A percentile compares a stretch with the other conserved stretches of the same genome.
phyloP scores from a whole-genome alignment of 140 eudicot species.

The Bidens hawaiensis region DNA sequence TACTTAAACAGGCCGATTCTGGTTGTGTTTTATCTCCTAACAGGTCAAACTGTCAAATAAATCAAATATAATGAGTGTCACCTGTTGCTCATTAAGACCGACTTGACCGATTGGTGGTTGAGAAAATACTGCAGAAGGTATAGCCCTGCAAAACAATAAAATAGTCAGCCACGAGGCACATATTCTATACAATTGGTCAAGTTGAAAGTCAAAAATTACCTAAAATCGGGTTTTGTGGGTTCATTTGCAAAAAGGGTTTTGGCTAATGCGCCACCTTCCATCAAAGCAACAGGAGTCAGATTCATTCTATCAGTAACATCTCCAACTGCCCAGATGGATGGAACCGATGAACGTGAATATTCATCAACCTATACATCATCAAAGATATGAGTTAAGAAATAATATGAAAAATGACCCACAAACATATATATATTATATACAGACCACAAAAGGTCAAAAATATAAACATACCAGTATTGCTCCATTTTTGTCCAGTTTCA shows the following conservation, averaged over 20 bases:
- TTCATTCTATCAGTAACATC: constrained; percentile 96
- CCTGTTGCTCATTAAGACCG: constrained; percentile 96
- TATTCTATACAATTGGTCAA: not conserved
- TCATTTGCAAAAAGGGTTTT: constrained; percentile 84
- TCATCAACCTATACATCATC: constrained; percentile 68
- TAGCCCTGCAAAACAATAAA: constrained; percentile 42
- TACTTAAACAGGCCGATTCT: not conserved
- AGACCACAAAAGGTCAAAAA: not conserved
- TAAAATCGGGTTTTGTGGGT: constrained; percentile 93
- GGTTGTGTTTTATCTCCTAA: not conserved
- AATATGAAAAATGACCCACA: constrained; percentile 1
- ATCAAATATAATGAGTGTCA: constrained; percentile 18
- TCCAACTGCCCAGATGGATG: constrained; percentile 99
- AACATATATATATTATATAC: not conserved
- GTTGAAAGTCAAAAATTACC: constrained; percentile 31
- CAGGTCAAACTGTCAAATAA: not conserved
- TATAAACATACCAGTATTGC: constrained; percentile 62
- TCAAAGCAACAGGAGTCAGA: constrained; percentile 99
- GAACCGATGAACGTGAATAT: constrained; percentile 84
- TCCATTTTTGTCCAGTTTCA: constrained; percentile 75
- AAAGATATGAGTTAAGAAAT: not conserved
- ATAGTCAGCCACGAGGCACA: not conserved
- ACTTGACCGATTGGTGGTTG: constrained; percentile 97
- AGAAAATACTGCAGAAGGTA: constrained; percentile 95
- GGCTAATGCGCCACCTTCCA: constrained; percentile 99